Percentiles rank a stretch among this genome's conserved stretches.
phyloP scores from a whole-genome alignment of 129 eudicot genomes.

The Pseudognaphalium luteoalbum region DNA sequence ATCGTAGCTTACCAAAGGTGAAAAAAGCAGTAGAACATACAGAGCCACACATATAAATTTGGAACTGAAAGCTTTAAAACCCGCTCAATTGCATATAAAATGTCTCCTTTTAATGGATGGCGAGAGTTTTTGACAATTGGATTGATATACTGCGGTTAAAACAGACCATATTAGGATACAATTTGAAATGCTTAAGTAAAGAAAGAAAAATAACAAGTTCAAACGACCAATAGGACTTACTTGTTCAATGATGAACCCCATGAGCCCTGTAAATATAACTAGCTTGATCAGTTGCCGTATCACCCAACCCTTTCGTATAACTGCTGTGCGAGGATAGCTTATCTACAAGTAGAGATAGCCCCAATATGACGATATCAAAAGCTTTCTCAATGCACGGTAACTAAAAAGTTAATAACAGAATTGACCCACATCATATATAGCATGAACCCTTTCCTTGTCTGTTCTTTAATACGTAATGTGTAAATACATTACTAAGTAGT shows the following conservation, averaged over 20 bases:
- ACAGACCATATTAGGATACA: slow-evolving; percentile 15
- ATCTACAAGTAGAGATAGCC: slow-evolving; percentile 47
- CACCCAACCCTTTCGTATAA: slow-evolving; percentile 92
- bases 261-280: slow-evolving; percentile 85
- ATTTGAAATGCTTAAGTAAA: neutral
- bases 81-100: slow-evolving; percentile 88
- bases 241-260: slow-evolving; percentile 95
- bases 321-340: slow-evolving; percentile 83
- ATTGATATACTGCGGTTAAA: slow-evolving; percentile 70
- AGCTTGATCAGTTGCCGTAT: slow-evolving; percentile 82
- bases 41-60: slow-evolving; percentile 92
- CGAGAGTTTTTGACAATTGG: slow-evolving; percentile 90
- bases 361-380: slow-evolving; percentile 17
- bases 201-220: neutral
- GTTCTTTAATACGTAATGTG: neutral
- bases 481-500: neutral
- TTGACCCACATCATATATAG: neutral
- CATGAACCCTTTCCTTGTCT: neutral
- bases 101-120: slow-evolving; percentile 90
- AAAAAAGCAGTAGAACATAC: slow-evolving; percentile 91
- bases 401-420: neutral
- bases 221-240: slow-evolving; percentile 33
- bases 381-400: slow-evolving; percentile 9
- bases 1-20: slow-evolving; percentile 78
- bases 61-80: slow-evolving; percentile 98